Percentiles rank a stretch among this genome's conserved stretches.
Conservation (phyloP, 2,329 filamentous ascomycete genomes). For the Epicoccum nigrum region DNA sequence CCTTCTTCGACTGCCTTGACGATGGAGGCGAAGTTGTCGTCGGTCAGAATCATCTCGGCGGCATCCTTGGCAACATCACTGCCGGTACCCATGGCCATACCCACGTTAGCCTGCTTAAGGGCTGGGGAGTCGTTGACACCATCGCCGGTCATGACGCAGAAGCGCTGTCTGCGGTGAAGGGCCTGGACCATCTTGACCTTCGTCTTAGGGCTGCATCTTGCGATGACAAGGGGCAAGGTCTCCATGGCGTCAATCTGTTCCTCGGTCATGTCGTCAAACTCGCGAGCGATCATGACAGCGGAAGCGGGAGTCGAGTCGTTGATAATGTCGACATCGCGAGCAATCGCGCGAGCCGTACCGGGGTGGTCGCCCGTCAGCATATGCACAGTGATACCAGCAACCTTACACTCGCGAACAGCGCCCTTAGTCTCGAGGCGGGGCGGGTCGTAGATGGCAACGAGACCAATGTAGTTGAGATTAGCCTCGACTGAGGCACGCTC, state of each 20-base stretch:
- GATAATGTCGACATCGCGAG: slow-evolving; percentile 54
- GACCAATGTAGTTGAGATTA: slow-evolving; percentile 75
- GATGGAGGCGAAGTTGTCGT: slow-evolving; percentile 52
- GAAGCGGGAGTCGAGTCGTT: slow-evolving; percentile 32
- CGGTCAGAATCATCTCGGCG: slow-evolving; percentile 50
- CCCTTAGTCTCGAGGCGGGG: slow-evolving; percentile 79
- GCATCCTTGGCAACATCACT: slow-evolving; percentile 51
- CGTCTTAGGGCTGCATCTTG: slow-evolving; percentile 54
- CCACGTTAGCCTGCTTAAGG: slow-evolving; percentile 50
- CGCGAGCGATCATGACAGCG: slow-evolving; percentile 51
- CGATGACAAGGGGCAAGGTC: slow-evolving; percentile 52
- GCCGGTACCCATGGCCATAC: slow-evolving; percentile 51
- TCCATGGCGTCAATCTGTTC: slow-evolving; percentile 51
- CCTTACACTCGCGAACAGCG: slow-evolving; percentile 53
- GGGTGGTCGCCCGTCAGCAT: slow-evolving; percentile 58
- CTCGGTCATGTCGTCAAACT: slow-evolving; percentile 54
- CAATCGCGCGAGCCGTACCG: slow-evolving; percentile 55
- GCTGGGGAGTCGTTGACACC: slow-evolving; percentile 52
- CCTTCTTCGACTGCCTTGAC: slow-evolving; percentile 51
- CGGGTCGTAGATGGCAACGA: slow-evolving; percentile 86
- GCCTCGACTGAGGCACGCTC: slow-evolving; percentile 68
- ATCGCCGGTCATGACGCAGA: slow-evolving; percentile 53
- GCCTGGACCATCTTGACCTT: slow-evolving; percentile 57
- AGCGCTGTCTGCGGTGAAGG: slow-evolving; percentile 45
- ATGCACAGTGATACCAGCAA: slow-evolving; percentile 56